Percentiles rank a stretch among this genome's conserved stretches.
phyloP scores from a whole-genome alignment of 2,329 filamentous ascomycete species.

The Diaporthe batatas region DNA sequence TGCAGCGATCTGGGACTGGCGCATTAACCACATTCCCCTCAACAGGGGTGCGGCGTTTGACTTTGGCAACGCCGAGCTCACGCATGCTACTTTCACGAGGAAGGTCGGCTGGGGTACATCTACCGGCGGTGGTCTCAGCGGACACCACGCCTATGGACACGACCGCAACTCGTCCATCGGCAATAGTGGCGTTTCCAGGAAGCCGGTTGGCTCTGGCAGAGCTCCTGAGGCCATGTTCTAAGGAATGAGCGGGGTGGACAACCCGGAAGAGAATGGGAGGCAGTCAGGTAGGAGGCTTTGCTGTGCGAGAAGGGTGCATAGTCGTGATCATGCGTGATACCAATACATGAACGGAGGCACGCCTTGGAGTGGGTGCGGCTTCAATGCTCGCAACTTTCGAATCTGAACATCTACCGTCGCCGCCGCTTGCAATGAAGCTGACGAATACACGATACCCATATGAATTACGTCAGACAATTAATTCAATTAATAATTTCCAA shows the following conservation, averaged over 20 bases:
- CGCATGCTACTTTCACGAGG: conserved; percentile 47
- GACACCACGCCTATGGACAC: not conserved
- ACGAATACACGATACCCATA: conserved; percentile 34
- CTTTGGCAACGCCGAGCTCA: conserved; percentile 45
- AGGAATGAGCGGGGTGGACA: not conserved
- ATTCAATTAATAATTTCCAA: not conserved
- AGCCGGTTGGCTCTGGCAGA: conserved; percentile 30
- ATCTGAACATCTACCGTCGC: not conserved
- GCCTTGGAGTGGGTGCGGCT: not conserved
- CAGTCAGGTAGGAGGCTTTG: too few species aligned
- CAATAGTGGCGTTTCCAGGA: conserved; percentile 30
- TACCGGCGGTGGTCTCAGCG: not conserved
- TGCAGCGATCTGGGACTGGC: conserved; percentile 77
- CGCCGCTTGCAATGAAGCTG: not conserved
- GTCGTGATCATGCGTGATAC: too few species aligned
- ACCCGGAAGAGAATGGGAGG: not conserved
- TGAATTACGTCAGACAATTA: conserved; percentile 1
- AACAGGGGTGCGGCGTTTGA: conserved; percentile 53
- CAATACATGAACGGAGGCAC: not conserved
- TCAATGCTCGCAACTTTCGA: not conserved
- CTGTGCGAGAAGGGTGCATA: not conserved
- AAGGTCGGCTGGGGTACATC: conserved; percentile 46
- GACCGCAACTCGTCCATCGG: conserved; percentile 18
- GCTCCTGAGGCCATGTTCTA: conserved; percentile 38
- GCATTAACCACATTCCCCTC: conserved; percentile 77